Conservation (phyloP, 169 alveolate genomes). For the Toxoplasma gondii region DNA sequence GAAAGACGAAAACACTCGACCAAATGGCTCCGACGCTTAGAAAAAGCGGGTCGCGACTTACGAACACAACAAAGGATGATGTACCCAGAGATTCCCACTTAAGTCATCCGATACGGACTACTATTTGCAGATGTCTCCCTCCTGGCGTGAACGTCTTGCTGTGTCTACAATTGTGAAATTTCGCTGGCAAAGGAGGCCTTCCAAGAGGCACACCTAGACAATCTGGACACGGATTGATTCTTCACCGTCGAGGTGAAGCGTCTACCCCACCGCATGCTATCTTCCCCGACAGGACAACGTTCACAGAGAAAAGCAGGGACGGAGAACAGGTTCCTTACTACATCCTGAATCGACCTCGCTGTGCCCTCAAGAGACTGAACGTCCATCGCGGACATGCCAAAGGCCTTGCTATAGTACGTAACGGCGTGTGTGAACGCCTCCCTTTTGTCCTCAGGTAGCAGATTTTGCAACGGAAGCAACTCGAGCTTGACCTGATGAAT, state of each 20-base stretch:
- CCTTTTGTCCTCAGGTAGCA: constrained; percentile 50
- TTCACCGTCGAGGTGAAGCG: no score
- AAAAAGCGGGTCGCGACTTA: not conserved
- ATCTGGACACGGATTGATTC: no score
- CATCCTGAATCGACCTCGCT: constrained; percentile 31
- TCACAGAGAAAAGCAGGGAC: not conserved
- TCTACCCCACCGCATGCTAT: no score
- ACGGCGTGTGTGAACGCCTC: constrained; percentile 34
- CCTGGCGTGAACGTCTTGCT: no score
- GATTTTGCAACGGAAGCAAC: not conserved
- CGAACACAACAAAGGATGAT: no score
- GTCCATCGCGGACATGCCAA: constrained; percentile 36
- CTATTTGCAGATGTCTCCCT: no score
- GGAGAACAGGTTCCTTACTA: not conserved
- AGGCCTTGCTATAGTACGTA: constrained; percentile 46
- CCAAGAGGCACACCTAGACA: no score
- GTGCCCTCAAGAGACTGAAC: constrained; percentile 10
- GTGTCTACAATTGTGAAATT: no score
- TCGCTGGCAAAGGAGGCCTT: no score
- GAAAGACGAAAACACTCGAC: not conserved
- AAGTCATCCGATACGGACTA: no score
- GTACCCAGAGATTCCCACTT: no score
- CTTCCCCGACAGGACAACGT: no score
- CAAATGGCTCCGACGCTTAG: not conserved
- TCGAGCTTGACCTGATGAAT: constrained; percentile 27